A percentile compares a stretch with the other conserved stretches of the same genome.
phyloP scores from a whole-genome alignment of 768 basidiomycete genomes.

The Suillus clintonianus region DNA sequence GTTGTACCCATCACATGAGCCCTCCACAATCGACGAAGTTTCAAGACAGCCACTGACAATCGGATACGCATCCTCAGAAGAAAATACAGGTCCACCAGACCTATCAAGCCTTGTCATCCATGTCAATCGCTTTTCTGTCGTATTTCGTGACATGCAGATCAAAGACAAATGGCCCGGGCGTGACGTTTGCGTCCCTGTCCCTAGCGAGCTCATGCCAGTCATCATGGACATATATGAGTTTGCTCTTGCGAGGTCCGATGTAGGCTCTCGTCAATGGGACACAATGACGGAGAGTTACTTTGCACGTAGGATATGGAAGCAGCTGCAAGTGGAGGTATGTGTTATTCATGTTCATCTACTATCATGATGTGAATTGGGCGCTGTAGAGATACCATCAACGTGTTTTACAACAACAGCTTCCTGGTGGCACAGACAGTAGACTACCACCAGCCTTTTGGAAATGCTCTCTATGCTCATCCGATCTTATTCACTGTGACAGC shows the following conservation, averaged over 20 bases:
- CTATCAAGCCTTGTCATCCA: too few species aligned
- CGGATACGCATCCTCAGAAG: background rate
- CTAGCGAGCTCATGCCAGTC: background rate
- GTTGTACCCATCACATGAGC: background rate
- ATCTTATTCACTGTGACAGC: background rate
- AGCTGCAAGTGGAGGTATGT: background rate
- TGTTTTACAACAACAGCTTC: background rate
- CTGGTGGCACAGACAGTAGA: background rate
- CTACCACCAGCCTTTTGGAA: background rate
- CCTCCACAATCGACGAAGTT: background rate
- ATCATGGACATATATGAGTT: background rate
- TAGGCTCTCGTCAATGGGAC: background rate
- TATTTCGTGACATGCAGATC: background rate
- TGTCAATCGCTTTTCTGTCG: background rate
- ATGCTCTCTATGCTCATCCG: background rate
- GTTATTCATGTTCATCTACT: background rate
- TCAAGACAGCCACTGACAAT: too few species aligned
- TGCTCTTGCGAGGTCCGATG: constrained; percentile 2
- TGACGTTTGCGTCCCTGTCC: background rate
- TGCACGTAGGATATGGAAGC: background rate
- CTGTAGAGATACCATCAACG: background rate
- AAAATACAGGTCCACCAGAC: background rate
- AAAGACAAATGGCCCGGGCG: background rate
- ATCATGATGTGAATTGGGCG: background rate
- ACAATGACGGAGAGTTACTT: background rate